phyloP scores from a whole-genome alignment of 805 yeast species.

The Candida sanyiensis region DNA sequence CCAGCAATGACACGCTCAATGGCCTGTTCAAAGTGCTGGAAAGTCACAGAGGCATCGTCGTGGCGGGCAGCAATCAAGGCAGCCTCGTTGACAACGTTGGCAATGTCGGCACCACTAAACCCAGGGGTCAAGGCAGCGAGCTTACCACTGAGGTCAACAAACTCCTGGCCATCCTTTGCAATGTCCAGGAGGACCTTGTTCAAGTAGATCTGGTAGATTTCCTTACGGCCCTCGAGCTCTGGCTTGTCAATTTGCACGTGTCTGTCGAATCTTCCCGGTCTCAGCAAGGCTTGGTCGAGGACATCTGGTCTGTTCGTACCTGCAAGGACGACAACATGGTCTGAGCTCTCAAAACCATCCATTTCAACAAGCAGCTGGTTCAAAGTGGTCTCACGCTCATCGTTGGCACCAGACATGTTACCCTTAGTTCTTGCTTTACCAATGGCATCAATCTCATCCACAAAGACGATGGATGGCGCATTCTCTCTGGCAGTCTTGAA shows the following conservation, averaged over 20 bases:
- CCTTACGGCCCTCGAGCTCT: constrained; percentile 91
- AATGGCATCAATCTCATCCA: constrained; percentile 99
- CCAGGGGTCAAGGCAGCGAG: constrained; percentile 93
- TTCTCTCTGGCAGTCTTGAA: constrained; percentile 87
- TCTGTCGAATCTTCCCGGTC: constrained; percentile 98
- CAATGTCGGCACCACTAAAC: constrained; percentile 93
- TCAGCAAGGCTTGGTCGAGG: constrained; percentile 83
- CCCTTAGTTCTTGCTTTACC: constrained; percentile 89
- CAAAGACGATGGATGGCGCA: constrained; percentile 94
- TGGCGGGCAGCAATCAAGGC: constrained; percentile 88
- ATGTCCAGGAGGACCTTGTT: constrained; percentile 58
- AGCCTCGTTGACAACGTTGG: constrained; percentile 91
- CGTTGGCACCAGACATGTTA: constrained; percentile 72
- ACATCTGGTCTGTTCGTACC: constrained; percentile 97
- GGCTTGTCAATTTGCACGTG: constrained; percentile 90
- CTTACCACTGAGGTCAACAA: constrained; percentile 56
- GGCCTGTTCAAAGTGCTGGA: constrained; percentile 82
- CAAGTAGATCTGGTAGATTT: constrained; percentile 84
- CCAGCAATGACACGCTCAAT: constrained; percentile 94
- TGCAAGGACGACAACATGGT: constrained; percentile 93
- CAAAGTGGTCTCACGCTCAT: constrained; percentile 93
- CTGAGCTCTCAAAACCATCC: constrained; percentile 92
- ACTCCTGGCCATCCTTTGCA: constrained; percentile 37
- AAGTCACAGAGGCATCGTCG: constrained; percentile 53
- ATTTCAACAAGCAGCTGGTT: constrained; percentile 95